Evolutionary conservation across 2,329 filamentous ascomycete species (phyloP).

Genomic region (Apiospora phragmitis): DNA sequence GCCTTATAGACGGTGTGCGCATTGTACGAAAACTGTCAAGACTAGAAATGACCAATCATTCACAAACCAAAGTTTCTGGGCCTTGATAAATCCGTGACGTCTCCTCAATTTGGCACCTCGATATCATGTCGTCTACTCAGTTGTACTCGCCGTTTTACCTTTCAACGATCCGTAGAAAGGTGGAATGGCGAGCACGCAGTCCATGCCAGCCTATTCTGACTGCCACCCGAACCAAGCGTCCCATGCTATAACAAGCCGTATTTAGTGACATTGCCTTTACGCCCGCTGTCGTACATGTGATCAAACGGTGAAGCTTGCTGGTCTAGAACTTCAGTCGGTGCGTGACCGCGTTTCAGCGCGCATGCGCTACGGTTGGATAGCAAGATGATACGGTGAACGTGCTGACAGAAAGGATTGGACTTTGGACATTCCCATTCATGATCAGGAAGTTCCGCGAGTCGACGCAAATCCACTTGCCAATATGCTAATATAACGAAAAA

Average conservation of each 20-base stretch:
- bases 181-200: not conserved
- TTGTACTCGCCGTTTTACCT: not conserved
- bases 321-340: not conserved
- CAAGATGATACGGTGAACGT: not conserved
- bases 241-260: not conserved
- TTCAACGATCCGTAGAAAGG: not conserved
- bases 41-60: not conserved
- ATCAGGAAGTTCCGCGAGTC: not conserved
- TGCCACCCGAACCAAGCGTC: not conserved
- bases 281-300: not conserved
- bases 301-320: not conserved
- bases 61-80: not conserved
- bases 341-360: not conserved
- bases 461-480: not conserved
- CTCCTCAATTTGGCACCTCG: not conserved
- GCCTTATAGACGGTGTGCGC: constrained; percentile 61
- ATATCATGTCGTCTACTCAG: not conserved
- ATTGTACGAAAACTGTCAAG: constrained; percentile 3
- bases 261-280: not conserved
- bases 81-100: too few species aligned
- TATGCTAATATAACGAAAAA: not conserved
- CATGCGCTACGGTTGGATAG: not conserved
- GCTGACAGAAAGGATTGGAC: not conserved
- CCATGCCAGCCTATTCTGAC: not conserved
- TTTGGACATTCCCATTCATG: not conserved